Percentiles rank a stretch among this genome's conserved stretches.
These are phyloP conservation scores for Pleurotus djamor DNA, from an alignment of 768 basidiomycete species.

Conservation along the genomic window DNA sequence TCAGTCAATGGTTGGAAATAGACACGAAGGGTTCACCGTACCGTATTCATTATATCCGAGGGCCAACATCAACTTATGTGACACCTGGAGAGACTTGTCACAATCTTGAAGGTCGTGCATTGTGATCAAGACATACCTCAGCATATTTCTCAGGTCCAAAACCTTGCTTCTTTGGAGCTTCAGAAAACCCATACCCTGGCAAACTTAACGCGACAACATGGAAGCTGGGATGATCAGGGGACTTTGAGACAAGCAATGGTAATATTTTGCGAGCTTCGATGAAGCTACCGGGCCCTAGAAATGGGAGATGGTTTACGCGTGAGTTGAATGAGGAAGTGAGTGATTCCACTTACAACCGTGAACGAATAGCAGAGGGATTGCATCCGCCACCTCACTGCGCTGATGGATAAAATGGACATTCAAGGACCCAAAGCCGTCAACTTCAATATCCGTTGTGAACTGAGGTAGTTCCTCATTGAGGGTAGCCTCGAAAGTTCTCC, in stretches of 20 bases:
- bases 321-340: background rate
- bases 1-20: background rate
- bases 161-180: constrained; percentile 49
- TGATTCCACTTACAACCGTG: constrained; percentile 41
- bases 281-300: constrained; percentile 64
- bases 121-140: constrained; percentile 27
- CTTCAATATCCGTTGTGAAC: constrained; percentile 48
- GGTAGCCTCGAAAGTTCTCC: constrained; percentile 41
- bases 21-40: constrained; percentile 9
- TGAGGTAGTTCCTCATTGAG: constrained; percentile 47
- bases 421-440: constrained; percentile 40
- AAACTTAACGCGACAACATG: constrained; percentile 61
- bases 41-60: constrained; percentile 49
- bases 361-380: constrained; percentile 50
- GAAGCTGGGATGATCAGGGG: constrained; percentile 49
- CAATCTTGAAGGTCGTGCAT: background rate
- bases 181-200: constrained; percentile 63
- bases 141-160: constrained; percentile 46
- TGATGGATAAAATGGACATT: constrained; percentile 56
- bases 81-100: constrained; percentile 23
- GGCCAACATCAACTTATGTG: constrained; percentile 45
- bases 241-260: constrained; percentile 41
- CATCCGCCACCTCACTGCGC: constrained; percentile 31
- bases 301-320: background rate
- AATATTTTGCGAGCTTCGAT: constrained; percentile 56